Evolutionary conservation across 225 moss, liverwort and hornwort genomes (phyloP), one percentile per base, ranked within the genome.

Genomic region (Pleurozium schreberi): DNA sequence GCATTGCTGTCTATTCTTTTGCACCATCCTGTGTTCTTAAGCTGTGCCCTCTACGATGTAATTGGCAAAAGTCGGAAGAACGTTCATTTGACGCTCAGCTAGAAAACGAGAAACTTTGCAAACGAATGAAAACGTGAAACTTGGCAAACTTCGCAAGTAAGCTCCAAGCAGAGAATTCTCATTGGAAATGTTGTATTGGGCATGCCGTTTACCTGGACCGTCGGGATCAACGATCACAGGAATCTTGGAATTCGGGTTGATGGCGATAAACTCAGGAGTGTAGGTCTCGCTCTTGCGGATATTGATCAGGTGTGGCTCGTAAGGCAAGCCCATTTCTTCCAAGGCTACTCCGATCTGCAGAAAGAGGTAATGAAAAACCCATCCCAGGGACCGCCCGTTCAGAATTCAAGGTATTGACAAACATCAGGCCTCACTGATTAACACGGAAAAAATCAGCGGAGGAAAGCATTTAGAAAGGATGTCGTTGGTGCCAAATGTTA

Each of bases 241-340:
- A 53, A 94, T 94, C 85, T 94, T 97, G 59, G 97, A 97, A 86
- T 97, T 95, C 11, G 97, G 97, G 73, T 96, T 97, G 82, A 97
- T 76, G 49, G 95, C 93, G 47, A 95, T 95, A 77, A 97, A 97
- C 26, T 96, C 97, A 7, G 95, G 96, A 77, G 92, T 89, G 68
- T 2, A 93, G 3, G 91, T 91, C 82, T 93, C 93, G 57, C 86
- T 85, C 80, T 94, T 93, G 43, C 5, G 0, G 82, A 94, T 93
- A 83, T 94, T 83, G 76, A 94, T 88, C 13, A 68, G 82, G 62
- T 94, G 94, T 7, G 94, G 90, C 68, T 94, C 94, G 83, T 94
- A 94, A 14, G 87, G 85, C 36, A 94, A n/a, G 15, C 90, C 94
- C 97, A 97, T 95, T 83, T 97, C 97, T 83, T 97, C 97, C 86